Base-by-base conservation (phyloP, 2,329 filamentous ascomycete species). In the Ceratocystis diversiconidia region DNA sequence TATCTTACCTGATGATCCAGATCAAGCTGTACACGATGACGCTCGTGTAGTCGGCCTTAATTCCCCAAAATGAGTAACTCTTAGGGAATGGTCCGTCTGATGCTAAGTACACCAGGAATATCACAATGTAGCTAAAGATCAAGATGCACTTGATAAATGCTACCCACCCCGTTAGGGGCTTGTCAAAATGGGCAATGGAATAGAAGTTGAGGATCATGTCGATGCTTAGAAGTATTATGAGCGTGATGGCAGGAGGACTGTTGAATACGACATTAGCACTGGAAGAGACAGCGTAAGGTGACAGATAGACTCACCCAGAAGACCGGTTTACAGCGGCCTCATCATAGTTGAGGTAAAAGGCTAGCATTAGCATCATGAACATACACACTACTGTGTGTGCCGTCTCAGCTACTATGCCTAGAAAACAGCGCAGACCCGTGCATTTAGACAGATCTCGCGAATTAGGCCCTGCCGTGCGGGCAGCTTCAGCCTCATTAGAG, bases 171-270 rank as follows among this genome's bases (percentile, higher is more conserved):
- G 71, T 70, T 72, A 74, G 74, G 7, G 70, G 70, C 46, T 67
- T 70, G 62, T 73, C 70, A 52, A 72, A 69, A 59, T 72, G 70
- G 15, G 71, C 69, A 32, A 77, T 72, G 28, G 73, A 73, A 65
- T 72, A 68, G 50, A 74, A 68, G 68, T 77, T 75, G 64, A 78
- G 72, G 19, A 72, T 64, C n/a, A 73, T 69, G 67, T 78, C 76
- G 32, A 71, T 48, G 32, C 66, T 67, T 6, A 76, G 70, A n/a
- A 75, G 66, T 6, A 69, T 62, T 5, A 75, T 69, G 10, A 76
- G 69, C 7, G 72, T 67, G 6, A 74, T 66, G 22, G 74, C 74
- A 61, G 70, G 68, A 1, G 71, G 69, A 25, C 74, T 75, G 55
- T 36, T 41, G 7, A 19, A 36, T 2, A 57, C 5, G 8, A 5